Conservation (phyloP, 1,284 basidiomycete species). For the Schizophyllum commune region DNA sequence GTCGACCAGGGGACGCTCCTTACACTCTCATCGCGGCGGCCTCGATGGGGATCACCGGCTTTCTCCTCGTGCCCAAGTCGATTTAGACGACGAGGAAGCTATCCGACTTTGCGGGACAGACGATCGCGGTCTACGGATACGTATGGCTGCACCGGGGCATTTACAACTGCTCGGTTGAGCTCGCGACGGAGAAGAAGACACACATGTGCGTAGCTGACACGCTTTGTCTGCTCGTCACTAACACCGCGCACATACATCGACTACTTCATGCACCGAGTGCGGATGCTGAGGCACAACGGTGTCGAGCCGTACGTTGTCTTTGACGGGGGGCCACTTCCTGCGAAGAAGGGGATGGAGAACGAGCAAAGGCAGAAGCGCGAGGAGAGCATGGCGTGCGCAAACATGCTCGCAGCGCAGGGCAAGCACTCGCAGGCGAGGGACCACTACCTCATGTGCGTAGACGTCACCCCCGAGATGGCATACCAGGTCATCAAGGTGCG, state of each 20-base stretch:
- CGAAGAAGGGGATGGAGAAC: constrained; percentile 86
- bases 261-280: constrained; percentile 90
- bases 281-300: constrained; percentile 78
- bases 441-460: constrained; percentile 84
- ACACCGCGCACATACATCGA: constrained; percentile 73
- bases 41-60: constrained; percentile 88
- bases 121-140: constrained; percentile 82
- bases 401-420: constrained; percentile 70
- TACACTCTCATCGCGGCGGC: too few relatives aligned
- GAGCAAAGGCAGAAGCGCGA: constrained; percentile 70
- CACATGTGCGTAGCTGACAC: constrained; percentile 53
- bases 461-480: constrained; percentile 97
- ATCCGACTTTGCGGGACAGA: constrained; percentile 76
- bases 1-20: too few relatives aligned
- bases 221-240: background rate
- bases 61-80: constrained; percentile 88
- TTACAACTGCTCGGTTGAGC: constrained; percentile 85
- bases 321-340: constrained; percentile 92
- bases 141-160: constrained; percentile 98
- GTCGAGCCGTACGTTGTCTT: constrained; percentile 93
- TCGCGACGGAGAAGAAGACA: constrained; percentile 80
- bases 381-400: constrained; percentile 63
- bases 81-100: constrained; percentile 77
- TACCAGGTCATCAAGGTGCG: constrained; percentile 92
- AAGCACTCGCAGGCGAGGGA: constrained; percentile 79